Evolutionary conservation across 495 filamentous ascomycete species (phyloP).

Genomic region (Patellaria atrata): DNA sequence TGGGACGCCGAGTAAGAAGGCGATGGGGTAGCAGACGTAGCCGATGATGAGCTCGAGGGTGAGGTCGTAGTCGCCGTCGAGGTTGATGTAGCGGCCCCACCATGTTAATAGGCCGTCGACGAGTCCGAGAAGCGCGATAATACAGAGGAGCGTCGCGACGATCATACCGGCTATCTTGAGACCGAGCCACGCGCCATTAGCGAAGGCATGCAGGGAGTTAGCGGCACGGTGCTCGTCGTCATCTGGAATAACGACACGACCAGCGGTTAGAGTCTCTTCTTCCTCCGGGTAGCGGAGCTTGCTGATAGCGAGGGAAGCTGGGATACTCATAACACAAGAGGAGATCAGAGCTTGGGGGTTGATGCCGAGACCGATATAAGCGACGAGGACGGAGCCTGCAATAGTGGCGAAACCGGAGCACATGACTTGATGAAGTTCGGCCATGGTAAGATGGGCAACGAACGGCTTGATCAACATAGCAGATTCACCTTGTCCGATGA

Average conservation of each 20-base stretch:
- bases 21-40: slow-evolving; percentile 70
- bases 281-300: slow-evolving; percentile 82
- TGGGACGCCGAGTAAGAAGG: slow-evolving; percentile 77
- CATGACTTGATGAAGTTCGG: slow-evolving; percentile 87
- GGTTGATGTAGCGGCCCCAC: slow-evolving; percentile 78
- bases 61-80: slow-evolving; percentile 45
- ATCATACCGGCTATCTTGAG: slow-evolving; percentile 74
- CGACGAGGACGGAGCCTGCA: slow-evolving; percentile 52
- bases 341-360: slow-evolving; percentile 78
- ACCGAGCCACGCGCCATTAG: slow-evolving; percentile 77
- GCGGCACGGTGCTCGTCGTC: slow-evolving; percentile 52
- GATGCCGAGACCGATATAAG: slow-evolving; percentile 49
- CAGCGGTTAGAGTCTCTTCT: slow-evolving; percentile 69
- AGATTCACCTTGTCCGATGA: slow-evolving; percentile 87
- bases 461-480: slow-evolving; percentile 85
- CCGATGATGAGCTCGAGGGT: slow-evolving; percentile 66
- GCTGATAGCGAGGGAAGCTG: slow-evolving; percentile 69
- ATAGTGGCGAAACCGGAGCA: slow-evolving; percentile 57
- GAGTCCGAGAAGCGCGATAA: slow-evolving; percentile 66
- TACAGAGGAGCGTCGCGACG: slow-evolving; percentile 60
- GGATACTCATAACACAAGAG: slow-evolving; percentile 87
- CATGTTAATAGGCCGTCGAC: slow-evolving; percentile 67
- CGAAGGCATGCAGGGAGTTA: slow-evolving; percentile 74
- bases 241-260: slow-evolving; percentile 62
- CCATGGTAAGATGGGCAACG: slow-evolving; percentile 63